Conservation (phyloP, 352 stramenopile species). For the Thalassiosira hispida region DNA sequence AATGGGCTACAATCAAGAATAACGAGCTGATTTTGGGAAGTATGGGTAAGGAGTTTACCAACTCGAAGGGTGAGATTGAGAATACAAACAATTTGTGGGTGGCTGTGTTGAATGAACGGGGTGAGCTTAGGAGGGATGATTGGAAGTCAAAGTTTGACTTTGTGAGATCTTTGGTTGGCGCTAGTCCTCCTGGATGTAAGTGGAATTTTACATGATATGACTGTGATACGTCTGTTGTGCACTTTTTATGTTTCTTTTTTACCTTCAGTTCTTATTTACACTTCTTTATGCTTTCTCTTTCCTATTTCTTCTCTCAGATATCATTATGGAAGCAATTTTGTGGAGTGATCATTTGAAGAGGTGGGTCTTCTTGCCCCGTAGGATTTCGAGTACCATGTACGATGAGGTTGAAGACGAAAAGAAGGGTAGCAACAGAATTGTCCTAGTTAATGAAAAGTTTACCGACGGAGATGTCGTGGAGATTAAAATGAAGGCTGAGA, state of each 20-base stretch:
- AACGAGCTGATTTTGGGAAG: slow-evolving; percentile 96
- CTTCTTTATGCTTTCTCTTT: neutral
- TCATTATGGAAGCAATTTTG: slow-evolving; percentile 98
- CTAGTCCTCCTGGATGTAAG: slow-evolving; percentile 84
- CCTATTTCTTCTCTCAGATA: slow-evolving; percentile 62
- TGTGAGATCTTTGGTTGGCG: slow-evolving; percentile 91
- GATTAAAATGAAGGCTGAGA: slow-evolving; percentile 70
- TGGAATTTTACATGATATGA: too few species aligned
- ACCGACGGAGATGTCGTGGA: slow-evolving; percentile 77
- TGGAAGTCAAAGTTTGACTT: slow-evolving; percentile 93
- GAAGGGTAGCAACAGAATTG: slow-evolving; percentile 78
- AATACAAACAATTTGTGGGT: slow-evolving; percentile 98
- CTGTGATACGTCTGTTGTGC: too few species aligned
- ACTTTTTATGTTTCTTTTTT: slow-evolving; percentile 57
- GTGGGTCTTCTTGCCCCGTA: slow-evolving; percentile 97
- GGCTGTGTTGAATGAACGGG: slow-evolving; percentile 82
- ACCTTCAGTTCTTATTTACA: neutral
- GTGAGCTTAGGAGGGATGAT: slow-evolving; percentile 89
- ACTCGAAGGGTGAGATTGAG: slow-evolving; percentile 89
- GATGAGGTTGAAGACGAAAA: slow-evolving; percentile 95
- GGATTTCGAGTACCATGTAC: slow-evolving; percentile 93
- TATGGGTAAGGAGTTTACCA: slow-evolving; percentile 85
- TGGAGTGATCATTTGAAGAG: slow-evolving; percentile 93
- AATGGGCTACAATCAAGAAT: slow-evolving; percentile 99
- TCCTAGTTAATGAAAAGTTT: slow-evolving; percentile 80